phyloP scores from a whole-genome alignment of 257 asterid genomes.

The Verbascum thapsus region DNA sequence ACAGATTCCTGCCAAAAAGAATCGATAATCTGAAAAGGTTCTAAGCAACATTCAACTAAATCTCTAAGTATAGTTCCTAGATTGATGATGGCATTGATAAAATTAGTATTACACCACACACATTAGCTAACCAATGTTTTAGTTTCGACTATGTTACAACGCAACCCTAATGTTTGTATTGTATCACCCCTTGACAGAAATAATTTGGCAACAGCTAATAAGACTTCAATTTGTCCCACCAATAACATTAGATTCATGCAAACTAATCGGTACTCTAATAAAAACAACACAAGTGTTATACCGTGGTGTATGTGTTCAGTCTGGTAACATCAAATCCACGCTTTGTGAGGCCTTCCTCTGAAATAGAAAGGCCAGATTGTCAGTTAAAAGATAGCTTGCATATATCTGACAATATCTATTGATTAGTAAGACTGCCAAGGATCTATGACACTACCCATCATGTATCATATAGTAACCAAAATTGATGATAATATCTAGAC shows the following conservation, averaged over 20 bases:
- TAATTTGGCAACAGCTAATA: too few relatives aligned
- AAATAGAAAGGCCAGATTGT: conserved; percentile 23
- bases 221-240: neutral
- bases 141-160: neutral
- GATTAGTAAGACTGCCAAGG: neutral
- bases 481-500: neutral
- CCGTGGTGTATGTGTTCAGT: conserved; percentile 95
- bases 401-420: conserved; percentile 2
- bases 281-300: conserved; percentile 31
- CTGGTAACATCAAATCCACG: conserved; percentile 94
- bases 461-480: neutral
- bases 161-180: neutral
- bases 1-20: conserved; percentile 54
- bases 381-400: conserved; percentile 14
- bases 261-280: neutral
- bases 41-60: conserved; percentile 13
- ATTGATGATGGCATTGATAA: neutral
- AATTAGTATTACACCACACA: neutral
- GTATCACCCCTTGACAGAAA: neutral
- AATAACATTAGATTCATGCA: neutral
- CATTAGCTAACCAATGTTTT: neutral
- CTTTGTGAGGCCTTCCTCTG: conserved; percentile 84
- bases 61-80: neutral
- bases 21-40: conserved; percentile 14
- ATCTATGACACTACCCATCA: neutral